Base-by-base conservation (phyloP, 1,284 basidiomycete species). In the Pyrrhoderma noxium region DNA sequence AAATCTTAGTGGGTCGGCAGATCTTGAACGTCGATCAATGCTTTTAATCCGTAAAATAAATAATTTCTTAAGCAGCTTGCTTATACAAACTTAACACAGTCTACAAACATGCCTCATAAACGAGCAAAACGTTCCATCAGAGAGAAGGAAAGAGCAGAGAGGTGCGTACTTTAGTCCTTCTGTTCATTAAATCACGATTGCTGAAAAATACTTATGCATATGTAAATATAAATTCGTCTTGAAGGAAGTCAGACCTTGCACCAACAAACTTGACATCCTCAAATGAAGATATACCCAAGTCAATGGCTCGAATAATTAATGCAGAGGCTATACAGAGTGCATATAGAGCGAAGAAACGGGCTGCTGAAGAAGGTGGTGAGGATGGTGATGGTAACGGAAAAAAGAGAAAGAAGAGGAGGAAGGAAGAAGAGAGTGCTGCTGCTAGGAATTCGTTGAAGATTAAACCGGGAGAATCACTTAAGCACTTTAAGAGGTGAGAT, bases 401-500 rank as follows among this genome's bases (percentile, higher is more conserved):
- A 40, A 67, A 64, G 27, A 64, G 62, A 47, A 76, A 70, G 62
- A 76, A 71, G 63, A 75, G 70, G 58, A 59, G 60, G 36, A 65
- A 62, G 53, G 61, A 55, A 34, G 57, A 57, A 18, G 54, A 56
- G 55, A 59, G 54, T 14, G 58, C 52, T 54, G 60, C 53, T 58
- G 47, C 44, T 39, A 60, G 49, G 27, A 53, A 55, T 5, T 57
- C 60, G 13, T 61, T 82, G 39, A 69, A 62, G 47, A 86, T 87
- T 36, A 70, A 73, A 55, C 76, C 79, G 1, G 79, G 82, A 40
- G 86, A 89, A 65, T 80, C 84, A 1, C 71, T 88, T 47, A 71
- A 75, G 45, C 81, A 87, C 67, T 89, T 87, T 63, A 84, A 85
- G 62, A 71, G 77, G 86, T 85, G 59, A 52, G 78, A n/a, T 67